phyloP scores from a whole-genome alignment of 2,329 filamentous ascomycete genomes.

The Fusarium foetens region DNA sequence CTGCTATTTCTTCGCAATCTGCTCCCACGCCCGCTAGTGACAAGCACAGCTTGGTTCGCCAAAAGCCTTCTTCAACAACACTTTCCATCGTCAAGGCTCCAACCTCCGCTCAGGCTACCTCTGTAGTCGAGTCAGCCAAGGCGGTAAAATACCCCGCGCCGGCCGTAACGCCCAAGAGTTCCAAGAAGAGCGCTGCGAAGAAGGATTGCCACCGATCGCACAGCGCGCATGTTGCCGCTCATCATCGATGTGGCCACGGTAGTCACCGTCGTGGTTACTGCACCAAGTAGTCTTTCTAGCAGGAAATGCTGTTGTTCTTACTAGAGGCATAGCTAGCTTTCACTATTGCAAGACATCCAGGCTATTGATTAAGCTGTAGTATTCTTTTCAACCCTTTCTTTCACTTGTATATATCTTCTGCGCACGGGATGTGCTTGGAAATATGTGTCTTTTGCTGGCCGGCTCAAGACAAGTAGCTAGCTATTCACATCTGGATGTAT shows the following conservation, averaged over 20 bases:
- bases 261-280: not conserved
- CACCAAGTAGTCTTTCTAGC: not conserved
- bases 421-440: not conserved
- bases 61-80: not conserved
- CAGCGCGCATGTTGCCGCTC: not conserved
- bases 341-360: fast-evolving
- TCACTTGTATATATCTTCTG: not conserved
- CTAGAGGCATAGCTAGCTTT: not conserved
- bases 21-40: fast-evolving
- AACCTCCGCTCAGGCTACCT: not conserved
- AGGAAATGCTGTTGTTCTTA: fast-evolving
- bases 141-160: not conserved
- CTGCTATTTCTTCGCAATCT: not conserved
- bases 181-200: not conserved
- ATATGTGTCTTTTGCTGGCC: not conserved
- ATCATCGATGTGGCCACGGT: not conserved
- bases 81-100: not conserved
- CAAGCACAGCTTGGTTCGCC: no score
- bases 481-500: not conserved
- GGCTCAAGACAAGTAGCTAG: no score
- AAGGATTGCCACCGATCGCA: not conserved
- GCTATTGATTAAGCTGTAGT: fast-evolving
- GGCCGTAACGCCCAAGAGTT: not conserved
- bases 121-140: not conserved
- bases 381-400: fast-evolving